These are phyloP conservation scores for Agastache rugosa DNA, from an alignment of 257 asterid genomes.

Conservation along the genomic window DNA sequence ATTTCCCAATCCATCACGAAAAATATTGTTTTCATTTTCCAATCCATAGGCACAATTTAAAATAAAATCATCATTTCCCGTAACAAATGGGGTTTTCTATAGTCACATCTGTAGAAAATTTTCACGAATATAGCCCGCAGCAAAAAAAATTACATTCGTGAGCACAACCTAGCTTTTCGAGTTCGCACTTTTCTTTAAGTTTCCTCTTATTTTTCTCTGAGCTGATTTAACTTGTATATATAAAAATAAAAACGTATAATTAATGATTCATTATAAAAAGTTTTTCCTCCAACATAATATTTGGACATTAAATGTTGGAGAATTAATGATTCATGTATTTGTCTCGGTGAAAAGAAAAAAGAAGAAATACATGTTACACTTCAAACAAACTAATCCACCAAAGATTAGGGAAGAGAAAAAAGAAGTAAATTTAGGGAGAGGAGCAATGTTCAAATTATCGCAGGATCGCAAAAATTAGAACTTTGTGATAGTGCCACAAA, in stretches of 20 bases:
- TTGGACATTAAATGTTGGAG: background rate
- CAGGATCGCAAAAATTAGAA: background rate
- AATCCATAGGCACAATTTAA: background rate
- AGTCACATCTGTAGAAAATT: no score
- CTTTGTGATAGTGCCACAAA: background rate
- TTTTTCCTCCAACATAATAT: background rate
- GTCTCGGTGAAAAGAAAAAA: background rate
- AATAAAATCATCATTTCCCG: background rate
- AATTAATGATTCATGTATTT: background rate
- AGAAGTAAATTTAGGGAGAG: background rate
- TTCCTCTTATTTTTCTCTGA: no score
- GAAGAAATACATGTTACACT: background rate
- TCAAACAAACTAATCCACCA: constrained; percentile 14
- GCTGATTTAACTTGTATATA: background rate
- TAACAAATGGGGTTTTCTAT: background rate
- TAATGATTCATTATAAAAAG: constrained; percentile 3
- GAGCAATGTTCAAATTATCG: background rate
- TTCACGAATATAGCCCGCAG: no score
- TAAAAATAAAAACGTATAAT: background rate
- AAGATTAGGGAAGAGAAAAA: background rate
- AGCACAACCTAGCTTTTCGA: no score
- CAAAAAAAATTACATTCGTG: no score
- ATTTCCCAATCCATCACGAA: background rate
- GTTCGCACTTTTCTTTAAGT: no score
- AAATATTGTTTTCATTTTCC: background rate